These are phyloP conservation scores for Syzygium grande DNA, from an alignment of 345 rosid species.

Conservation along the genomic window DNA sequence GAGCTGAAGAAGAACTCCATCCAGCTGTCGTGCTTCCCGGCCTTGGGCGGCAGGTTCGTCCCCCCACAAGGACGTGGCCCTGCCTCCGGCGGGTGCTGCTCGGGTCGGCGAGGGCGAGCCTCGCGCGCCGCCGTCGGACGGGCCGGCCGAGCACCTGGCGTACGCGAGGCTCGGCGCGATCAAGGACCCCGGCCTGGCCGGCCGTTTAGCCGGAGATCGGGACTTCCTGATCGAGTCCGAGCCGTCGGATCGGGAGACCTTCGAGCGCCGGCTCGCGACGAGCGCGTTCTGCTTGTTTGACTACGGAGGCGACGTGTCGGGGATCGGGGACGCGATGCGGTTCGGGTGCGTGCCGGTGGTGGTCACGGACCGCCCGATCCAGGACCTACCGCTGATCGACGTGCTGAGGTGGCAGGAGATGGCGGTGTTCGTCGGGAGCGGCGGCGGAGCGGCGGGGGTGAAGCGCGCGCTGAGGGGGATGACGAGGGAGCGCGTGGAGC, in stretches of 20 bases:
- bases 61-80: conserved; percentile 53
- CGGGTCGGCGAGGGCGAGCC: background rate
- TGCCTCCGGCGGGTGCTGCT: conserved; percentile 32
- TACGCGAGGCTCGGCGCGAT: conserved; percentile 22
- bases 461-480: conserved; percentile 22
- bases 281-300: conserved; percentile 50
- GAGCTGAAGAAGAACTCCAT: conserved; percentile 63
- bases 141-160: conserved; percentile 9
- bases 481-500: conserved; percentile 9
- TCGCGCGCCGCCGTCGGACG: conserved; percentile 3
- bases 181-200: conserved; percentile 10
- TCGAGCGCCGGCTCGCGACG: conserved; percentile 7
- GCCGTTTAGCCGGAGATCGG: conserved; percentile 12
- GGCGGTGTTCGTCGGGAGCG: conserved; percentile 25
- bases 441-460: conserved; percentile 17
- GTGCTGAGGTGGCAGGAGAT: conserved; percentile 46
- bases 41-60: conserved; percentile 21
- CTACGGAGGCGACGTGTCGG: conserved; percentile 25
- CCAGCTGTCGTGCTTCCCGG: conserved; percentile 51
- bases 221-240: conserved; percentile 39
- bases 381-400: conserved; percentile 50
- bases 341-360: conserved; percentile 51
- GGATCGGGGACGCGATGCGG: conserved; percentile 39
- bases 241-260: conserved; percentile 28
- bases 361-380: conserved; percentile 47